Percentiles rank a stretch among this genome's conserved stretches.
phyloP scores from a whole-genome alignment of 139 green algal genomes.

The Closterium sp. region DNA sequence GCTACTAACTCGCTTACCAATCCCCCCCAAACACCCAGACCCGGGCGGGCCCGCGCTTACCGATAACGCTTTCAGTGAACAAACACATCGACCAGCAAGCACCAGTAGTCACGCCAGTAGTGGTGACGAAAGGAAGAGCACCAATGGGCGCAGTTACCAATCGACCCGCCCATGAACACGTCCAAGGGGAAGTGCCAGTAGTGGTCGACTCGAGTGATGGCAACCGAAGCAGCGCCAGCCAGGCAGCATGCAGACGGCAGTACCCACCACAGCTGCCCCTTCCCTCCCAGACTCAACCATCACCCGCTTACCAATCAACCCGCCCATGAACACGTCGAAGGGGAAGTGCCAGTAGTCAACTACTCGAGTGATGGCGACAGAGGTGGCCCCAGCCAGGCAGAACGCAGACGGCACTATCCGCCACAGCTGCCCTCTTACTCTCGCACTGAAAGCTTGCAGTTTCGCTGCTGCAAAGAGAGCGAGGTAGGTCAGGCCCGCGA shows the following conservation, averaged over 20 bases:
- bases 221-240: constrained; percentile 3
- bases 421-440: constrained; percentile 11
- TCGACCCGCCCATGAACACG: constrained; percentile 21
- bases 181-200: constrained; percentile 42
- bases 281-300: background rate
- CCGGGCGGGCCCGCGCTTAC: too few relatives aligned
- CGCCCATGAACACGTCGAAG: constrained; percentile 21
- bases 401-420: background rate
- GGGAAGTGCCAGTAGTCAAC: constrained; percentile 48
- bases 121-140: too few relatives aligned
- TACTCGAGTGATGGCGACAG: constrained; percentile 27
- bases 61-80: too few relatives aligned
- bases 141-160: constrained; percentile 7
- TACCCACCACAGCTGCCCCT: background rate
- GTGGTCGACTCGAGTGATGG: constrained; percentile 29
- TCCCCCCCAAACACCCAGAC: too few relatives aligned
- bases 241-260: background rate
- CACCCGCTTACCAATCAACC: constrained; percentile 22
- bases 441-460: constrained; percentile 3
- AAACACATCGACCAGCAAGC: too few relatives aligned
- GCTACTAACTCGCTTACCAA: too few relatives aligned
- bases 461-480: constrained; percentile 40
- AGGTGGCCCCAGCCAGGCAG: constrained; percentile 9
- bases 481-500: constrained; percentile 30
- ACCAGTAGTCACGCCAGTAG: too few relatives aligned